Conservation (phyloP, 805 yeast genomes). For the Isabelozyma rhagii region DNA sequence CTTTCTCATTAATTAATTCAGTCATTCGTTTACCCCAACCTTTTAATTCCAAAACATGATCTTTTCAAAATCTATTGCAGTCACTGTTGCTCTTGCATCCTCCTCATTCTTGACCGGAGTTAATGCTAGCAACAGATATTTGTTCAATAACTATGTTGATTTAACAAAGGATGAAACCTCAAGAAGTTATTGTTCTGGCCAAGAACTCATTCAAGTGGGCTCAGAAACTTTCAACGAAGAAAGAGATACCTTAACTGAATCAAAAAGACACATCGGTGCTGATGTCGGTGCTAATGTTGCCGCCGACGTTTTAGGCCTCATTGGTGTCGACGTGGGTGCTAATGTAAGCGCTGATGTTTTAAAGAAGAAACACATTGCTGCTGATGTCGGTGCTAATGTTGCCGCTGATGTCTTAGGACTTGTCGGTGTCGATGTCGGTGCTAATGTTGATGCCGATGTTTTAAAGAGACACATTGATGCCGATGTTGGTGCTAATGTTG, state of each 20-base stretch:
- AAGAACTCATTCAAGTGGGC: conserved; percentile 9
- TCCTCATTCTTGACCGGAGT: conserved; percentile 9
- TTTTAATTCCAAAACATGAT: conserved; percentile 8
- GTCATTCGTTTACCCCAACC: not conserved
- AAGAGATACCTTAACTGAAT: not conserved
- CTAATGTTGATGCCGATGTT: conserved; percentile 9
- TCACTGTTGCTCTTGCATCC: conserved; percentile 16
- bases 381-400: conserved; percentile 3
- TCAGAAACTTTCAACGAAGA: not conserved
- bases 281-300: conserved; percentile 3
- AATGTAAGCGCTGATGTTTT: not conserved
- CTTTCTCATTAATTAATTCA: not conserved
- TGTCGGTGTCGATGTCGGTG: conserved; percentile 6
- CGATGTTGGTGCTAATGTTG: not conserved
- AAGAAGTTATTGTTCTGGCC: conserved; percentile 6
- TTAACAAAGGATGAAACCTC: conserved; percentile 7
- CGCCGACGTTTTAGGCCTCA: conserved; percentile 2
- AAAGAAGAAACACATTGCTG: conserved; percentile 2
- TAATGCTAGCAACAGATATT: conserved; percentile 9
- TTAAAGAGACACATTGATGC: conserved; percentile 3
- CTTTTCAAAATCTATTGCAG: conserved; percentile 13
- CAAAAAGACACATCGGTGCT: conserved; percentile 1
- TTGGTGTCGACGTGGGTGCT: conserved; percentile 3
- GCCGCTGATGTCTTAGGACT: conserved; percentile 7
- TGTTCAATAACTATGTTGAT: conserved; percentile 9